phyloP scores from a whole-genome alignment of 2,329 filamentous ascomycete species.

The Trichoderma endophyticum region DNA sequence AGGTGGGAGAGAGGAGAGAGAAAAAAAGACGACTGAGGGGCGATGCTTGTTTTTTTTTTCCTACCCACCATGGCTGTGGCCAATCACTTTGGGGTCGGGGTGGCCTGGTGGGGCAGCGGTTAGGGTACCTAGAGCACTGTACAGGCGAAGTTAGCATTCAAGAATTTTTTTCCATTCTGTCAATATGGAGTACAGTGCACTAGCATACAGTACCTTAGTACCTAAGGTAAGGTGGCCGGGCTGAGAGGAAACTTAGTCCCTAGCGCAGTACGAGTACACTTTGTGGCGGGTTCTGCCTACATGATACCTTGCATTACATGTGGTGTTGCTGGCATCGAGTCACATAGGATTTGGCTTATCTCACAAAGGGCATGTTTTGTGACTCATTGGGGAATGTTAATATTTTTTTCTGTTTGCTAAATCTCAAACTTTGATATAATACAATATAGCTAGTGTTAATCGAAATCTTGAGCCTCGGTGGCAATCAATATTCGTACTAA shows the following conservation, averaged over 20 bases:
- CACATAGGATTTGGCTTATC: background rate
- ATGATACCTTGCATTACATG: background rate
- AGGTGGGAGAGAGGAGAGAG: slow-evolving; percentile 27
- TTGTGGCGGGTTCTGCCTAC: background rate
- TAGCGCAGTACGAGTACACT: background rate
- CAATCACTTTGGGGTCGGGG: slow-evolving; percentile 20
- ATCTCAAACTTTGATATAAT: slow-evolving; percentile 1
- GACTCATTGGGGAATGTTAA: background rate
- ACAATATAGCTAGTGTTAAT: slow-evolving; percentile 1
- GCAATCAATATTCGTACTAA: background rate
- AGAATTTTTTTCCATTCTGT: slow-evolving; percentile 11
- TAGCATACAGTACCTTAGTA: background rate
- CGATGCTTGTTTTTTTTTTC: slow-evolving; percentile 35
- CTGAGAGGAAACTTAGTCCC: background rate
- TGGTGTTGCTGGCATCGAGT: background rate
- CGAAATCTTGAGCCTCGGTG: background rate
- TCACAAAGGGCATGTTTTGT: background rate
- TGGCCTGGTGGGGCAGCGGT: slow-evolving; percentile 21
- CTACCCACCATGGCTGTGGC: slow-evolving; percentile 18
- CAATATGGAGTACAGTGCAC: background rate
- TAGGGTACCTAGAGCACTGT: slow-evolving; percentile 25
- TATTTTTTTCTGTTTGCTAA: background rate
- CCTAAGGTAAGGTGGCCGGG: background rate
- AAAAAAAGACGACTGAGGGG: slow-evolving; percentile 41
- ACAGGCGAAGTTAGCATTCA: slow-evolving; percentile 10